Base-by-base conservation (phyloP, 2,329 filamentous ascomycete species). In the Gyromitra esculenta region DNA sequence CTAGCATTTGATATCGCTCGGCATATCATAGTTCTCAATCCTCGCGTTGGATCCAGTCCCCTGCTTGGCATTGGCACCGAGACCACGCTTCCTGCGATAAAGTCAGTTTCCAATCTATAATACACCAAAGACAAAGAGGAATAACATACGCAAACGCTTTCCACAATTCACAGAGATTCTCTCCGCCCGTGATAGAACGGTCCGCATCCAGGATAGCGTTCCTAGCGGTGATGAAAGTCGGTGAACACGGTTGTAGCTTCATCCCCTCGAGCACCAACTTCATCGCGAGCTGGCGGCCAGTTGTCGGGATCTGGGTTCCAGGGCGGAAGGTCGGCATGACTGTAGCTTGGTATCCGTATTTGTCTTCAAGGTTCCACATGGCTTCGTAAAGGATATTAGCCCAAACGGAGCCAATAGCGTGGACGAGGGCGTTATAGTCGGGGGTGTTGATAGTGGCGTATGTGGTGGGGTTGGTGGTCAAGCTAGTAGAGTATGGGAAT, bases 161-260 rank as follows among this genome's bases (percentile, higher is more conserved):
- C 87, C 88, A 89, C 75, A 89, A 82, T 78, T 84, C 84, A 68
- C 87, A 89, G 11, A 80, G 75, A 81, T 89, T 89, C 9, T 80
- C 81, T 1, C 87, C 87, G 0, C 84, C 84, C 0, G 87, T 89
- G 7, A 89, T 82, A 2, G 84, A 84, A 43, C 81, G 82, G 80
- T 89, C 87, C 0, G 87, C 87, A 73, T 89, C 88, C 25, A 89
- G 79, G 78, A 89, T 89, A 18, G 87, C 87, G 71, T 88, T 85
- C 37, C 88, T 84, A 0, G 87, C 86, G 68, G 85, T 84, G 9
- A 88, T 82, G 72, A 89, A 87, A 66, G 84, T 87, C 37, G 87
- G 87, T 79, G 85, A 86, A 83, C 87, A 89, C 15, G 87, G 87
- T 83, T 89, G 87, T 69, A 89, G 83, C 1, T 86, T 84, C 85